These are phyloP conservation scores for Xylaria sp. DNA, from an alignment of 2,329 filamentous ascomycete genomes.

Conservation along the genomic window DNA sequence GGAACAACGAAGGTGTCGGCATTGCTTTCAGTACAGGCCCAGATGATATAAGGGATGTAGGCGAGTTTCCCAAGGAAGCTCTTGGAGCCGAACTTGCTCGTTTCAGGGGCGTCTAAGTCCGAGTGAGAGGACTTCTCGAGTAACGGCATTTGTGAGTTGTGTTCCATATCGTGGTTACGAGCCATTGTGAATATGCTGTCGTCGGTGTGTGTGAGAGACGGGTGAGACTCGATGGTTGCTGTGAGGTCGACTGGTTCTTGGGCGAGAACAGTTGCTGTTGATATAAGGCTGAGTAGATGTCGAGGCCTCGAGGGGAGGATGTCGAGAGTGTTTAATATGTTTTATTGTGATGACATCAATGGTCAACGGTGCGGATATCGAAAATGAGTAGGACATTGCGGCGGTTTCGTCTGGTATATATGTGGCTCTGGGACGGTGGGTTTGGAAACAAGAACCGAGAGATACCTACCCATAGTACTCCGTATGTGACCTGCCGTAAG, in stretches of 20 bases:
- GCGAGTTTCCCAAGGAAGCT: slow-evolving; percentile 9
- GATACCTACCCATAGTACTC: background rate
- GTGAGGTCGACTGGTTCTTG: too few relatives aligned
- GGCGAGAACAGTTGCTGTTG: too few relatives aligned
- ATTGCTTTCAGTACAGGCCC: slow-evolving; percentile 31
- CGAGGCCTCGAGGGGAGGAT: background rate
- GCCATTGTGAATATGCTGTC: slow-evolving; percentile 2
- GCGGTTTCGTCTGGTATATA: slow-evolving; percentile 9
- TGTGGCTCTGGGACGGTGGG: slow-evolving; percentile 3
- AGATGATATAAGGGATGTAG: slow-evolving; percentile 18
- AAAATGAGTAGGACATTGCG: background rate
- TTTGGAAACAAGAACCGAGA: background rate
- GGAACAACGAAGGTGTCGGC: slow-evolving; percentile 33
- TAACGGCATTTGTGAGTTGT: background rate
- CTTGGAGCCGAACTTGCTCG: slow-evolving; percentile 18
- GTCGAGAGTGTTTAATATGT: background rate
- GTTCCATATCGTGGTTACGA: slow-evolving; percentile 1
- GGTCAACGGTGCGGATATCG: background rate
- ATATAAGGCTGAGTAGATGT: too few relatives aligned
- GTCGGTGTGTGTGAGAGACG: background rate
- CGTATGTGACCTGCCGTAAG: background rate
- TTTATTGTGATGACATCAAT: too few relatives aligned
- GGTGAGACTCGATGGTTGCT: background rate
- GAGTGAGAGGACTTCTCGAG: slow-evolving; percentile 9
- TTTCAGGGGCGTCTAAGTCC: background rate